Conservation (phyloP, 176 grass and related monocot genomes). For the Lolium perenne region DNA sequence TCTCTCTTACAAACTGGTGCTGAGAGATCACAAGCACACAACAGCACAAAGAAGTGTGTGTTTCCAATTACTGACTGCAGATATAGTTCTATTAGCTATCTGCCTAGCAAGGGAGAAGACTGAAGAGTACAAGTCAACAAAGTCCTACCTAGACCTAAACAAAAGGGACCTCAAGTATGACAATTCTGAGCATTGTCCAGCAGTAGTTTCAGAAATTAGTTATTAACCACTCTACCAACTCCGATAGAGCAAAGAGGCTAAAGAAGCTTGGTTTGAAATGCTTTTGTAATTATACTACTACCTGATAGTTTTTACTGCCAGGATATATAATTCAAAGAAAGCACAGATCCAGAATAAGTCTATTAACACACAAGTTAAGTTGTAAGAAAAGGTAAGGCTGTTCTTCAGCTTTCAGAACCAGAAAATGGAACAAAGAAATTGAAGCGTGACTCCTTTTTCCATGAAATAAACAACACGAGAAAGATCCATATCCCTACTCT, state of each 20-base stretch:
- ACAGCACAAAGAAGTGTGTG: neutral
- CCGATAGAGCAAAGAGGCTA: neutral
- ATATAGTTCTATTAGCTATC: neutral
- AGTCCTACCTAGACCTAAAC: neutral
- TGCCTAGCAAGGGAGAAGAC: neutral
- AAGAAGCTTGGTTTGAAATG: neutral
- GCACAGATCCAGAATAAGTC: slow-evolving; percentile 6
- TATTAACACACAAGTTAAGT: neutral
- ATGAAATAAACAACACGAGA: slow-evolving; percentile 7
- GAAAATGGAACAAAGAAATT: slow-evolving; percentile 2
- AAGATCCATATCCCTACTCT: slow-evolving; percentile 18
- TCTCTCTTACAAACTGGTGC: neutral
- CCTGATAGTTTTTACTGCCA: neutral
- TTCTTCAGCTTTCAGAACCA: neutral
- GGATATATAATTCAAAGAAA: slow-evolving; percentile 5
- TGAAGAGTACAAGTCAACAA: neutral
- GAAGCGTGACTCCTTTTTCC: neutral
- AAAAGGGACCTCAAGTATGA: neutral
- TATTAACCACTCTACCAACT: neutral
- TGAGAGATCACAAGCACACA: slow-evolving; percentile 21
- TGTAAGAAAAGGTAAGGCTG: neutral
- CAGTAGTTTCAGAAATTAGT: neutral
- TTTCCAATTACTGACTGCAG: slow-evolving; percentile 8
- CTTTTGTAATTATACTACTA: slow-evolving; percentile 17
- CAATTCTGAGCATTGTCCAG: neutral